Base-by-base conservation (phyloP, 805 yeast genomes). In the Clavispora phyllophila region DNA sequence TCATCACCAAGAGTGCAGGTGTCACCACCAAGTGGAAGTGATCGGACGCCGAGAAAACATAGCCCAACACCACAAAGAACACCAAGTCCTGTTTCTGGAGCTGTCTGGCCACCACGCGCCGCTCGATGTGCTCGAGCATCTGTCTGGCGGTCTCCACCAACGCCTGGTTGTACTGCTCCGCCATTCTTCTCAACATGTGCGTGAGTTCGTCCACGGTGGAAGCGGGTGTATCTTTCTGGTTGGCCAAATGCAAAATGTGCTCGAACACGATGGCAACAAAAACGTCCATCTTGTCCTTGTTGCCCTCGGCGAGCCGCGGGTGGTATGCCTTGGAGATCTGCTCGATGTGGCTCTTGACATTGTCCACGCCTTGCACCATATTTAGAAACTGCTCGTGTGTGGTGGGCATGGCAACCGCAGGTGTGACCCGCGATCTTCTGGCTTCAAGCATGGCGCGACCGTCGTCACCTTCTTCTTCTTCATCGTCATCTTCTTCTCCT, bases 1-100 rank as follows among this genome's bases (percentile, higher is more conserved):
- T 77, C 70, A 88, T 79, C 31, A 87, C 64, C 26, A 93, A 75
- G 24, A 79, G 67, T 2, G 91, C 75, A 3, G 97, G 96, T 0
- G 96, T 90, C 4, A 82, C 90, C 9, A 93, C 84, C 45, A 89
- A 72, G 69, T 93, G 99, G 64, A 86, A 91, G 58, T 88, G 90
- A 69, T 93, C 99, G 0, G 99, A 93, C 0, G 97, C 88, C 0
- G 99, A 90, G 58, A 85, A 93, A 4, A 89, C 59, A 41, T 75
- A 70, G 6, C 97, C 97, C 44, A 90, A 72, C 5, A 88, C 54
- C 0, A 81, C 71, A 55, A 83, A 86, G 46, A 84, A 77, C 5
- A 87, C 63, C 45, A 88, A 63, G 57, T 89, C 96, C 43, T 58
- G 46, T 23, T 51, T 43, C 36, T 46, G 43, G 24, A 51, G 38